phyloP scores from a whole-genome alignment of 805 yeast species.

The Candida parachauliodes region DNA sequence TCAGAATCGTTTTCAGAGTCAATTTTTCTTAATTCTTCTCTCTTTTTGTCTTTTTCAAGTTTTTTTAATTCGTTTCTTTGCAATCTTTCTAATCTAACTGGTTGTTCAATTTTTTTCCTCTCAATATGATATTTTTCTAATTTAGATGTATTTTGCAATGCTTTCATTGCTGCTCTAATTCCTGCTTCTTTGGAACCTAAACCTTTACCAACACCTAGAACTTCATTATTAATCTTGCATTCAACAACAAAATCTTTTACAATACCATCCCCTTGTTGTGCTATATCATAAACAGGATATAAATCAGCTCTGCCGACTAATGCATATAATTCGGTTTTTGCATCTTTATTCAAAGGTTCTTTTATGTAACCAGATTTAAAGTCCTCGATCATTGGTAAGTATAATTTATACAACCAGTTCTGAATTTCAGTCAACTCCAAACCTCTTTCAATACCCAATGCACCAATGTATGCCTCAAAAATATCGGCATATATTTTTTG shows the following conservation, averaged over 20 bases:
- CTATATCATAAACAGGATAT: conserved; percentile 56
- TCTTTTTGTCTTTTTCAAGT: conserved; percentile 2
- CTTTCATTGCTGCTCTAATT: conserved; percentile 78
- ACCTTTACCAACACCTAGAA: conserved; percentile 72
- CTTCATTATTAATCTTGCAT: conserved; percentile 61
- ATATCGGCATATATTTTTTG: conserved; percentile 81
- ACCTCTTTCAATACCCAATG: conserved; percentile 57
- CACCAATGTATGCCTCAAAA: conserved; percentile 94
- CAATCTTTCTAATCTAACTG: conserved; percentile 6
- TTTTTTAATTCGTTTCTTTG: conserved; percentile 5
- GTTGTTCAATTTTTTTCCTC: conserved; percentile 13
- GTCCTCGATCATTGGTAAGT: conserved; percentile 41
- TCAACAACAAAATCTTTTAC: conserved; percentile 57
- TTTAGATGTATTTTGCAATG: conserved; percentile 53
- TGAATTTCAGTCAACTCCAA: conserved; percentile 46
- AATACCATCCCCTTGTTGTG: conserved; percentile 43
- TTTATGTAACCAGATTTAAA: conserved; percentile 30
- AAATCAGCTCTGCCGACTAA: conserved; percentile 71
- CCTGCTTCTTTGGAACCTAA: conserved; percentile 75
- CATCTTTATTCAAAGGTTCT: conserved; percentile 52
- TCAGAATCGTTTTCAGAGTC: conserved; percentile 1
- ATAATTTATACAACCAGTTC: conserved; percentile 53
- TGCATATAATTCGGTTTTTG: conserved; percentile 76
- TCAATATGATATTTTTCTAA: conserved; percentile 60
- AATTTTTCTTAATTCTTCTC: conserved; percentile 1